Percentiles rank a stretch among this genome's conserved stretches.
Conservation (phyloP, 345 rosid genomes). For the Brassica carinata region DNA sequence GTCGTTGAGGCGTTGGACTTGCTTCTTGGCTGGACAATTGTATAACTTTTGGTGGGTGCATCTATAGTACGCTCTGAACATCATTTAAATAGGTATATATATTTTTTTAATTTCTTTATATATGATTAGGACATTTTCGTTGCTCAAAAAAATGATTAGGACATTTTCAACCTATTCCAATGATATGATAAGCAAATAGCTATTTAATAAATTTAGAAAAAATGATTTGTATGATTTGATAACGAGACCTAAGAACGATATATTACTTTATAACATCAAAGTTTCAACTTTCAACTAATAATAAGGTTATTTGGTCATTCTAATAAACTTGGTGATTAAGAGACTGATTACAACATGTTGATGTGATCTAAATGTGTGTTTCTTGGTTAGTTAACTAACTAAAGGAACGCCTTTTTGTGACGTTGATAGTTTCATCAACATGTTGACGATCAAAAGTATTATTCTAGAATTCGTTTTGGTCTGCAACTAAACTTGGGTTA, state of each 20-base stretch:
- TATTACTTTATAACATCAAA: not conserved
- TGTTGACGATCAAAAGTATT: not conserved
- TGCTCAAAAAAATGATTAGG: not conserved
- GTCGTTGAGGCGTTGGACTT: slow-evolving; percentile 72
- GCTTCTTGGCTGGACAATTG: slow-evolving; percentile 86
- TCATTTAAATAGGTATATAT: not conserved
- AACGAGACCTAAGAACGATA: slow-evolving; percentile 21
- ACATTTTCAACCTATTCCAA: not conserved
- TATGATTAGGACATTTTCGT: not conserved
- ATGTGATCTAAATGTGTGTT: slow-evolving; percentile 6
- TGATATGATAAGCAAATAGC: not conserved
- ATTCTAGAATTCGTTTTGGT: not conserved
- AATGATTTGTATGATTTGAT: not conserved
- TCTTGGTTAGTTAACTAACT: slow-evolving; percentile 10
- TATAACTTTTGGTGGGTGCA: slow-evolving; percentile 89
- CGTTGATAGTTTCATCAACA: not conserved
- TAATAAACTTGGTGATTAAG: slow-evolving; percentile 13
- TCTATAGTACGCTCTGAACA: slow-evolving; percentile 71
- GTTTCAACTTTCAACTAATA: slow-evolving; percentile 5
- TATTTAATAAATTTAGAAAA: not conserved
- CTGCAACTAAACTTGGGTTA: not conserved
- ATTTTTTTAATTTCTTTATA: not conserved
- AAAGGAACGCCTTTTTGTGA: not conserved
- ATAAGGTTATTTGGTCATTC: slow-evolving; percentile 1
- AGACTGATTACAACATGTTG: slow-evolving; percentile 23